Conservation (phyloP, 331 rosid genomes). For the Spiraea crenata region DNA sequence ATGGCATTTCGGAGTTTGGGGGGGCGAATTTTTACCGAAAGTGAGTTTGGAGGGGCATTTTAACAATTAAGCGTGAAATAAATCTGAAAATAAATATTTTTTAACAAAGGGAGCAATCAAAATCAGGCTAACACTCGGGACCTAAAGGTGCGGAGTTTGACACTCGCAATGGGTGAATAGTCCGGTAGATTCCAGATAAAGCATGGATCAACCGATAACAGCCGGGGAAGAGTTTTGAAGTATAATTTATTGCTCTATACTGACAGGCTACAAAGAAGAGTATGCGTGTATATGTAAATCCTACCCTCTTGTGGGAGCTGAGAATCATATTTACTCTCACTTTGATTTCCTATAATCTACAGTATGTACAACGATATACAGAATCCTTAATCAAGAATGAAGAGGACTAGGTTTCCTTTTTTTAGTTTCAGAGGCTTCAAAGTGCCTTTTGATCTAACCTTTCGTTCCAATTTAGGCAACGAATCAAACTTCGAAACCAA, state of each 20-base stretch:
- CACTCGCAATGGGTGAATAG: no score
- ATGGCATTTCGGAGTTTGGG: no score
- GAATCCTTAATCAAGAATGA: slow-evolving; percentile 16
- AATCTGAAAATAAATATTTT: no score
- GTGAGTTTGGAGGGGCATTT: no score
- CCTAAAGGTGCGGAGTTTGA: no score
- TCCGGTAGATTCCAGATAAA: not conserved
- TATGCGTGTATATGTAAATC: slow-evolving; percentile 15
- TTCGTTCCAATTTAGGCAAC: slow-evolving; percentile 98
- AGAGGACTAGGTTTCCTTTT: slow-evolving; percentile 9
- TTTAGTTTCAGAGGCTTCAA: slow-evolving; percentile 33
- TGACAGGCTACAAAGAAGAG: slow-evolving; percentile 25
- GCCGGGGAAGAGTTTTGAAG: slow-evolving; percentile 5
- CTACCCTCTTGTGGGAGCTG: slow-evolving; percentile 30
- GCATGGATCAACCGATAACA: slow-evolving; percentile 16
- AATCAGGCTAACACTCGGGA: no score
- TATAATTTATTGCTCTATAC: slow-evolving; percentile 25
- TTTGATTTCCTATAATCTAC: slow-evolving; percentile 22
- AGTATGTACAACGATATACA: slow-evolving; percentile 47
- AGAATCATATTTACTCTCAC: slow-evolving; percentile 22
- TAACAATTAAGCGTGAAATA: no score
- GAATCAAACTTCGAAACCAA: slow-evolving; percentile 98
- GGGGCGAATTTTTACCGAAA: no score
- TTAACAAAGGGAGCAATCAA: no score
- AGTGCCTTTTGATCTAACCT: slow-evolving; percentile 97